Base-by-base conservation (phyloP, 192 early-diverging fungal species). In the Lobosporangium transversale region DNA sequence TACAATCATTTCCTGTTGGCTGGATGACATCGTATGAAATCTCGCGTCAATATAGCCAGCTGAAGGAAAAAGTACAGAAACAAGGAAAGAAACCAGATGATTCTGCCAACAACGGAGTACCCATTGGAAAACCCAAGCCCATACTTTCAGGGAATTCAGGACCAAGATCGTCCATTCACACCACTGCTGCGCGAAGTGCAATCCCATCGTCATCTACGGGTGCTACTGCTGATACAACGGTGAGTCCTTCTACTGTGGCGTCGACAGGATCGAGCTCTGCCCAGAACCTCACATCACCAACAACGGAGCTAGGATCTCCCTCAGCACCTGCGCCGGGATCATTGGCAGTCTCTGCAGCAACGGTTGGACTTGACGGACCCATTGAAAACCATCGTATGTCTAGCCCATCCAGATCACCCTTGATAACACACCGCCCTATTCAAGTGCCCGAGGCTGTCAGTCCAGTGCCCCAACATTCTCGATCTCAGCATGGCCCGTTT, bases 21-120 rank as follows among this genome's bases (percentile, higher is more conserved):
- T 85, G 84, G 84, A 87, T 85, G 81, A 82, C 82, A 0, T 80
- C 86, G 9, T 84, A 85, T 18, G 86, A 87, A 30, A 85, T 87
- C 27, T 82, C 80, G 2, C 70, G 82, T 2, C 80, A 85, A 29
- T 85, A 85, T 48, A 87, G 85, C 53, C 79, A 79, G 45, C 64
- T 81, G 24, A 85, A 85, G 48, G 50, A 74, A 12, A 67, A 73
- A 32, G 70, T 71, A 10, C 79, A 80, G 31, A 80, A 80, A 60
- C 65, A 68, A 30, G 69, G 66, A 32, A 67, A 54, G 40, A 44
- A 42, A 24, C 57, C 58, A n/a, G 29, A 33, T 0, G 73, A 76
- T 1, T 18, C 47, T 2, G 48, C 37, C 37, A 40, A 40, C 37
- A 40, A 40, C 14, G 37, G 30, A 9, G 45, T 8, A 1, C 31